Evolutionary conservation across 495 filamentous ascomycete genomes (phyloP).

Genomic region (Xylaria telfairii): DNA sequence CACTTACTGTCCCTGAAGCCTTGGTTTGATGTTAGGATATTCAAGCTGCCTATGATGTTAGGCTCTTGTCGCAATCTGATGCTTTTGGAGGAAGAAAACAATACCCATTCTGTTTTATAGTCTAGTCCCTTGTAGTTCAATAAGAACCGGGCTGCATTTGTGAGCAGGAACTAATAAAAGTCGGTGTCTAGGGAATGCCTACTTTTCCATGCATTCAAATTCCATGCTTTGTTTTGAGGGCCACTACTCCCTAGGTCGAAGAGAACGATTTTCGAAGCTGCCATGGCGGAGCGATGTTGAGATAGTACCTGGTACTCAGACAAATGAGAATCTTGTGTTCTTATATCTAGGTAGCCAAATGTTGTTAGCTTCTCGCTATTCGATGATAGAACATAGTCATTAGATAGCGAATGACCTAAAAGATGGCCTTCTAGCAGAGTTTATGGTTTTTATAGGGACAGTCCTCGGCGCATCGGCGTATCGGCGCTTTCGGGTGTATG

Average conservation of each 20-base stretch:
- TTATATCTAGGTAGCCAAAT: background rate
- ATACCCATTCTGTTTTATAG: constrained; percentile 68
- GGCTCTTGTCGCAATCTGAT: background rate
- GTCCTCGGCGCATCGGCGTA: background rate
- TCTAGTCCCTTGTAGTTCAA: constrained; percentile 68
- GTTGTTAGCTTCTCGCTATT: background rate
- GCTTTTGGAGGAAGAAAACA: background rate
- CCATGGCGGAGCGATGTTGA: constrained; percentile 11
- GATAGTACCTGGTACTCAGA: background rate
- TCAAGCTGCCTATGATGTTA: constrained; percentile 41
- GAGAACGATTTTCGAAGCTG: constrained; percentile 45
- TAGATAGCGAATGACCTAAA: background rate
- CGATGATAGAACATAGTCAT: background rate
- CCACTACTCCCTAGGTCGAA: constrained; percentile 63
- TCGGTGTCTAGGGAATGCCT: constrained; percentile 27
- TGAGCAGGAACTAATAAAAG: background rate
- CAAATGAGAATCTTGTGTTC: background rate
- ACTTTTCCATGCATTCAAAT: constrained; percentile 67
- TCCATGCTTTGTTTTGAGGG: constrained; percentile 52
- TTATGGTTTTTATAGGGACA: background rate
- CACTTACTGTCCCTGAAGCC: constrained; percentile 51
- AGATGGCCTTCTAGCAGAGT: background rate
- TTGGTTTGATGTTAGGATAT: constrained; percentile 63
- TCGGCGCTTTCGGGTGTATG: background rate
- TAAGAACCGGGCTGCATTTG: constrained; percentile 56